Base-by-base conservation (phyloP, 2,329 filamentous ascomycete genomes). In the Trichophyton mentagrophytes region DNA sequence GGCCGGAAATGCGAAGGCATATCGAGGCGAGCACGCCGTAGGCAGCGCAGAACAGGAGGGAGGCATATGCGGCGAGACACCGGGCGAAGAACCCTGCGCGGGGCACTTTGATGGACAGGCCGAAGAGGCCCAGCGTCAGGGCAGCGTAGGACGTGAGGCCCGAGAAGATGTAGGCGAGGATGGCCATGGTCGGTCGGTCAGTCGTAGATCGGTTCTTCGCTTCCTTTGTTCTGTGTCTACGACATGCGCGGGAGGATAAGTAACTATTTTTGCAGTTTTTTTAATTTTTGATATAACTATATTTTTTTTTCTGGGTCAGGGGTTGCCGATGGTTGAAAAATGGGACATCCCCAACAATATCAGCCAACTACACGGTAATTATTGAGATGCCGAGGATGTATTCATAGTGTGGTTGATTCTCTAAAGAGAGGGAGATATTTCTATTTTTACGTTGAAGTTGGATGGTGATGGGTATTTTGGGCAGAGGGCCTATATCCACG, bases 21-120 rank as follows among this genome's bases (percentile, higher is more conserved):
- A 91, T 81, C 51, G 88, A 90, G 30, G 85, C 85, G 55, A 89
- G 63, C 62, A 89, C 88, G 63, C 91, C 93, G 74, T 89, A 95
- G 67, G 79, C 73, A 30, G 91, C 82, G 70, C 78, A 76, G 17
- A 74, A 59, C 49, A 78, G 63, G 15, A 78, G 70, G 42, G 71
- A 76, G 46, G 73, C 71, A 65, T 79, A 79, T 33, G 77, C 70
- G 20, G 77, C 72, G 13, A 79, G 70, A 61, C 74, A 76, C 60
- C 77, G 76, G 61, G 77, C 77, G 44, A 72, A 65, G 64, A 79
- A 79, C 36, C 74, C 74, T 44, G 77, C 71, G 36, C 71, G 72
- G 17, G 75, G 75, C 0, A 77, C 67, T 63, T 75, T 76, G 56
- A 70, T 66, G 15, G 75, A 74, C 17, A 77, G 65, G 36, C 71